Percentiles rank a stretch among this genome's conserved stretches.
Evolutionary conservation across 2,329 filamentous ascomycete genomes (phyloP).

Genomic region (Colletotrichum tamarilloi): DNA sequence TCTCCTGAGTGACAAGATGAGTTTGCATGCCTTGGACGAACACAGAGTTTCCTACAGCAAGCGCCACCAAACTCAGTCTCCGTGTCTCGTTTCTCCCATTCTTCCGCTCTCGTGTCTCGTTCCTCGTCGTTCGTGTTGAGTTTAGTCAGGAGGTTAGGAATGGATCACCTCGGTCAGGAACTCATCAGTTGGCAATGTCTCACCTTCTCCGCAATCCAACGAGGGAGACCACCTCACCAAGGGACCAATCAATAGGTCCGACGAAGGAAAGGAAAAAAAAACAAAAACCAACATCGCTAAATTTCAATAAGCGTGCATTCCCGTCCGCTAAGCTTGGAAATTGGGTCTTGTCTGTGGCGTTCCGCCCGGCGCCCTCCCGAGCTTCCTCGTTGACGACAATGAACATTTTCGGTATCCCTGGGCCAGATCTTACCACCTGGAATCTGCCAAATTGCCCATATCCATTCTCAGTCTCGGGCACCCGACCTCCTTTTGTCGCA

Average conservation of each 20-base stretch:
- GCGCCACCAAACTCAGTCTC: not conserved
- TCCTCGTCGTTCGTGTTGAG: not conserved
- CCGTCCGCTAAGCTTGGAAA: constrained; percentile 4
- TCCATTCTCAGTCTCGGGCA: not conserved
- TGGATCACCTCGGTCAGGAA: constrained; percentile 27
- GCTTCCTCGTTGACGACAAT: constrained; percentile 7
- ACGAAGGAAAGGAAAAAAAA: not conserved
- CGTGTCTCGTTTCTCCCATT: not conserved
- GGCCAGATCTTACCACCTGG: not conserved
- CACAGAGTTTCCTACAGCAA: not conserved
- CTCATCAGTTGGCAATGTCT: constrained; percentile 25
- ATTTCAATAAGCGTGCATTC: constrained; percentile 15
- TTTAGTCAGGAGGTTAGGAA: constrained; percentile 27
- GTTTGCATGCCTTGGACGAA: constrained; percentile 11
- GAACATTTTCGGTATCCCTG: constrained; percentile 10
- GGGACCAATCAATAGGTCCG: constrained; percentile 22
- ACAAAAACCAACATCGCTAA: not conserved
- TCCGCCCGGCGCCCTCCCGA: constrained; percentile 22
- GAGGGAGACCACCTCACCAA: constrained; percentile 26
- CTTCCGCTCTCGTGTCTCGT: not conserved
- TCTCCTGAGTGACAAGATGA: constrained; percentile 29
- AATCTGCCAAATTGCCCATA: not conserved
- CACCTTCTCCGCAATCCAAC: constrained; percentile 33
- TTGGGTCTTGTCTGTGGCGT: constrained; percentile 15
- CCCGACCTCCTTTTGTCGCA: not conserved